These are phyloP conservation scores for Citrus hindsii DNA, from an alignment of 345 rosid genomes.

Conservation along the genomic window DNA sequence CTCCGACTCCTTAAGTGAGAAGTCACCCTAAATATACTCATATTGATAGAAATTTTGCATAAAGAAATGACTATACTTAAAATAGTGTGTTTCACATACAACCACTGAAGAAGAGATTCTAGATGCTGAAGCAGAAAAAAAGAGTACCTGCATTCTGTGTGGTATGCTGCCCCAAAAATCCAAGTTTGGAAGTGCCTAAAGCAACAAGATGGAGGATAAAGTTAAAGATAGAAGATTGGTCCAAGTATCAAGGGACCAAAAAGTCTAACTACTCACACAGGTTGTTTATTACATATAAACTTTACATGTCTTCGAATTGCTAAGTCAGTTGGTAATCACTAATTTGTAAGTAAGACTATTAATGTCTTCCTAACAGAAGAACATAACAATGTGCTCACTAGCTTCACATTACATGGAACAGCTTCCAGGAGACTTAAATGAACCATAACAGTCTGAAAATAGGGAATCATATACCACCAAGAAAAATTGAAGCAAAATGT, in stretches of 20 bases:
- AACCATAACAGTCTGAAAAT: neutral
- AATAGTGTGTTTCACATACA: neutral
- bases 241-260: neutral
- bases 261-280: neutral
- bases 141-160: constrained; percentile 65
- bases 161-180: constrained; percentile 81
- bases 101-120: neutral
- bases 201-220: constrained; percentile 11
- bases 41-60: neutral
- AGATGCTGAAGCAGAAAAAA: neutral
- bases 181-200: constrained; percentile 76
- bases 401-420: neutral
- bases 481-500: neutral
- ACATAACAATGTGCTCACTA: neutral
- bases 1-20: neutral
- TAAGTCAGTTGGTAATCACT: constrained; percentile 1
- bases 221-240: neutral
- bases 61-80: neutral
- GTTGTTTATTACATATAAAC: neutral
- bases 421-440: neutral
- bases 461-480: neutral
- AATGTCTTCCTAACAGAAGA: neutral
- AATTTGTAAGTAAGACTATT: neutral
- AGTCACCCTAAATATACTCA: neutral
- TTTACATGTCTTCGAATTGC: neutral